Percentiles rank a stretch among this genome's conserved stretches.
phyloP scores from a whole-genome alignment of 331 rosid genomes.

The Quercus tomentella region DNA sequence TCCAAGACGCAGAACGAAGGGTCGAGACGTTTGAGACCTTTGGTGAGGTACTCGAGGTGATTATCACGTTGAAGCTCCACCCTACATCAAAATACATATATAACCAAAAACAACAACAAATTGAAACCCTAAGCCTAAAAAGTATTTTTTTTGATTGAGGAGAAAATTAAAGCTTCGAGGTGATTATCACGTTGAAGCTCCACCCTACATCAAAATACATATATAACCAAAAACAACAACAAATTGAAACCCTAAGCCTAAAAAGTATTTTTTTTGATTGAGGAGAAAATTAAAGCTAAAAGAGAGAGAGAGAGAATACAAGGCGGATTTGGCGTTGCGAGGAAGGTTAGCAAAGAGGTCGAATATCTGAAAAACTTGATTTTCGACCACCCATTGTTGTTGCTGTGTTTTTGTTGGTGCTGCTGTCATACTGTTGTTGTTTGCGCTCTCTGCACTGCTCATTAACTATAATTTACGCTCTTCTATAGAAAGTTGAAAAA shows the following conservation, averaged over 20 bases:
- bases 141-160: background rate
- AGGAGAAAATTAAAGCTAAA: too few species aligned
- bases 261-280: background rate
- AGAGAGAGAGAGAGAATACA: conserved; percentile 23
- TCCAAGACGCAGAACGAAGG: conserved; percentile 64
- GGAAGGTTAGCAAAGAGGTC: conserved; percentile 41
- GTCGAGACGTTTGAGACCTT: conserved; percentile 57
- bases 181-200: conserved; percentile 80
- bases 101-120: background rate
- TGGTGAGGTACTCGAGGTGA: conserved; percentile 56
- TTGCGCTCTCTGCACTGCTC: too few species aligned
- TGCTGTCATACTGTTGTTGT: background rate
- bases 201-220: conserved; percentile 37
- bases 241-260: background rate
- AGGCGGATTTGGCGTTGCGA: conserved; percentile 47
- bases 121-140: background rate
- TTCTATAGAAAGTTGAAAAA: too few species aligned
- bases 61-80: conserved; percentile 73
- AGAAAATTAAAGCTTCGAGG: conserved; percentile 13
- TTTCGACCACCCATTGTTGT: conserved; percentile 46
- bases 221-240: background rate
- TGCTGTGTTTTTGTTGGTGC: conserved; percentile 52
- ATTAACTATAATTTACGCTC: too few species aligned
- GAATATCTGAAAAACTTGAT: conserved; percentile 29
- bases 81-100: conserved; percentile 28